A percentile compares a stretch with the other conserved stretches of the same genome.
Conservation (phyloP, 2,329 filamentous ascomycete species). For the Diaporthe australafricana region DNA sequence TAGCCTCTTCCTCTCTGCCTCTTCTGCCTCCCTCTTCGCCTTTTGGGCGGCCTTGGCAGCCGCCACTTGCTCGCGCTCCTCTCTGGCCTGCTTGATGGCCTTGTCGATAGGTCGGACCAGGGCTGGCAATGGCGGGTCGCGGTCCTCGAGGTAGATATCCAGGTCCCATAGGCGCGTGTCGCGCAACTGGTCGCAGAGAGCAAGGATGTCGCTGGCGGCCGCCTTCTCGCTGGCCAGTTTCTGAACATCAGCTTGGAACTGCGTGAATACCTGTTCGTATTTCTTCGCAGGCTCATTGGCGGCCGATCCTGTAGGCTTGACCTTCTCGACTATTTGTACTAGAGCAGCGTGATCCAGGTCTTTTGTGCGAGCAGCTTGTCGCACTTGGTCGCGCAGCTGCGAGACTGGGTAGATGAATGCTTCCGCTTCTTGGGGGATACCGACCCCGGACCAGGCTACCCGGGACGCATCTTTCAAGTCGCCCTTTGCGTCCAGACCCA, state of each 20-base stretch:
- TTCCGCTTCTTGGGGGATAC: constrained; percentile 69
- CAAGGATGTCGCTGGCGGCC: constrained; percentile 70
- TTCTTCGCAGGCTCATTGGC: constrained; percentile 35
- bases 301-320: constrained; percentile 33
- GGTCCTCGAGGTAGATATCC: constrained; percentile 78
- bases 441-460: constrained; percentile 75
- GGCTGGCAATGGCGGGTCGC: constrained; percentile 62
- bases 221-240: constrained; percentile 55
- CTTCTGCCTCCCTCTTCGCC: constrained; percentile 43
- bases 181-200: constrained; percentile 73
- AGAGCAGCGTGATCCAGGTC: constrained; percentile 45
- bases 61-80: constrained; percentile 63
- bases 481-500: constrained; percentile 67
- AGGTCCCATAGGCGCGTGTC: constrained; percentile 74
- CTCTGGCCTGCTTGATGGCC: constrained; percentile 64
- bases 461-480: constrained; percentile 51
- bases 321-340: constrained; percentile 38
- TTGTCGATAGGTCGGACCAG: constrained; percentile 73
- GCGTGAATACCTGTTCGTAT: constrained; percentile 46
- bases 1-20: constrained; percentile 54
- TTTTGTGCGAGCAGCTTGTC: constrained; percentile 53
- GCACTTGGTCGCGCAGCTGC: constrained; percentile 51
- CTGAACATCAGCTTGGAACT: constrained; percentile 56
- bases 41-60: constrained; percentile 61
- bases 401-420: constrained; percentile 69